A percentile compares a stretch with the other conserved stretches of the same genome.
These are phyloP conservation scores for Candida quercuum DNA, from an alignment of 805 yeast genomes.

Conservation along the genomic window DNA sequence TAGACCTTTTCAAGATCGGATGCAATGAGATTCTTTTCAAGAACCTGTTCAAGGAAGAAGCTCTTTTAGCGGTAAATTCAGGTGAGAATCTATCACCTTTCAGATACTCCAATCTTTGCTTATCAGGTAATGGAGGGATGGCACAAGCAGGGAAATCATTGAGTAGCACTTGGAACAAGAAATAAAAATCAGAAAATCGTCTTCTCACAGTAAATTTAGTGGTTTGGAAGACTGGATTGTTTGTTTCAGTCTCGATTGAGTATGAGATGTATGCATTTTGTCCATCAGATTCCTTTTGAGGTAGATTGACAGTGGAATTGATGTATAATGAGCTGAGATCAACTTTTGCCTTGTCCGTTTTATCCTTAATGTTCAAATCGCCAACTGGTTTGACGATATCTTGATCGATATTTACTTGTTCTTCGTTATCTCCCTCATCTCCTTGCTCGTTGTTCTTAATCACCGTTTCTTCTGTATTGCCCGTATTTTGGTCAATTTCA, in stretches of 20 bases:
- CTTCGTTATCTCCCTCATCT: not conserved
- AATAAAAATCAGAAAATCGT: conserved; percentile 82
- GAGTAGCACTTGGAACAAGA: conserved; percentile 64
- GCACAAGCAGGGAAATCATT: conserved; percentile 82
- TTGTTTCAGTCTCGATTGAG: conserved; percentile 55
- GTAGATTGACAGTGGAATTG: conserved; percentile 44
- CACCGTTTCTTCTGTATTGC: no score
- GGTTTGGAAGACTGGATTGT: conserved; percentile 51
- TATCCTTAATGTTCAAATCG: not conserved
- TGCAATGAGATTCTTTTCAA: conserved; percentile 69
- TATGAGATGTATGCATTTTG: conserved; percentile 76
- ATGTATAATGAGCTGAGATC: conserved; percentile 26
- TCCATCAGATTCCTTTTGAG: conserved; percentile 67
- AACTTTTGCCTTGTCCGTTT: not conserved
- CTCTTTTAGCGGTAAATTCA: conserved; percentile 79
- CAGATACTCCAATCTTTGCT: conserved; percentile 83
- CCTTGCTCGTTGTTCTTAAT: not conserved
- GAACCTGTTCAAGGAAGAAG: conserved; percentile 75
- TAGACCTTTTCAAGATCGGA: conserved; percentile 63
- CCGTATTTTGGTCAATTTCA: no score
- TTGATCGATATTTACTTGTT: not conserved
- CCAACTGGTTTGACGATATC: not conserved
- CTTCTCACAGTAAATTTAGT: conserved; percentile 54
- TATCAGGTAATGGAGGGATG: conserved; percentile 92
- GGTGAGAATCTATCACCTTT: conserved; percentile 89